A percentile compares a stretch with the other conserved stretches of the same genome.
Evolutionary conservation across 1,284 basidiomycete species (phyloP).

Genomic region (Sporisorium scitamineum): DNA sequence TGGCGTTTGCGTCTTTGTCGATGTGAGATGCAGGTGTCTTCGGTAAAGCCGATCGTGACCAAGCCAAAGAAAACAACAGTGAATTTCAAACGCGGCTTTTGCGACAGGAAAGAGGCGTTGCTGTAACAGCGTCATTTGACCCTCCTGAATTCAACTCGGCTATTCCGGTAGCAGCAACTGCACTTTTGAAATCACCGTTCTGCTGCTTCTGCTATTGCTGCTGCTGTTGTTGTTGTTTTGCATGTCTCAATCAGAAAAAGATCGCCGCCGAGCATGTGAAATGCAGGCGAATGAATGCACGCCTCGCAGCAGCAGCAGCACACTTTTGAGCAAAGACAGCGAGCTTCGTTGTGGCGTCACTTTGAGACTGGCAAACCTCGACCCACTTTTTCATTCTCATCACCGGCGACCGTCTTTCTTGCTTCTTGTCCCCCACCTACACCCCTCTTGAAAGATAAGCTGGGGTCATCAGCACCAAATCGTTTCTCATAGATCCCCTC

Average conservation of each 20-base stretch:
- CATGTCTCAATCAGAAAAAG: background rate
- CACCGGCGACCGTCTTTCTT: background rate
- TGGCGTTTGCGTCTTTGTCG: background rate
- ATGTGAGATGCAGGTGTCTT: background rate
- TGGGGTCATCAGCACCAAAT: background rate
- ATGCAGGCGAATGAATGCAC: background rate
- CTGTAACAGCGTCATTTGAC: no score
- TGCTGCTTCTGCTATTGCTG: background rate
- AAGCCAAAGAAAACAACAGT: background rate
- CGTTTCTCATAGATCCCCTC: background rate
- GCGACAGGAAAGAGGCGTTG: no score
- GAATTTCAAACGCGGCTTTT: no score
- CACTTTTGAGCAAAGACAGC: background rate
- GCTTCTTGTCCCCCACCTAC: background rate
- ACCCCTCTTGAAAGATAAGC: background rate
- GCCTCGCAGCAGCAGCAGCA: background rate
- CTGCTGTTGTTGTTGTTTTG: background rate
- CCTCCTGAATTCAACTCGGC: background rate
- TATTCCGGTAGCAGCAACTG: background rate
- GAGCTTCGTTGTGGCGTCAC: no score
- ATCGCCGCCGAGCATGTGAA: conserved; percentile 18
- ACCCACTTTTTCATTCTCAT: background rate
- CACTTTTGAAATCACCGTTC: conserved; percentile 1
- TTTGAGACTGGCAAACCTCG: no score
- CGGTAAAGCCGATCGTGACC: conserved; percentile 1